Evolutionary conservation across 306 rosid species (phyloP).

Genomic region (Cyclanthera cordifolia): DNA sequence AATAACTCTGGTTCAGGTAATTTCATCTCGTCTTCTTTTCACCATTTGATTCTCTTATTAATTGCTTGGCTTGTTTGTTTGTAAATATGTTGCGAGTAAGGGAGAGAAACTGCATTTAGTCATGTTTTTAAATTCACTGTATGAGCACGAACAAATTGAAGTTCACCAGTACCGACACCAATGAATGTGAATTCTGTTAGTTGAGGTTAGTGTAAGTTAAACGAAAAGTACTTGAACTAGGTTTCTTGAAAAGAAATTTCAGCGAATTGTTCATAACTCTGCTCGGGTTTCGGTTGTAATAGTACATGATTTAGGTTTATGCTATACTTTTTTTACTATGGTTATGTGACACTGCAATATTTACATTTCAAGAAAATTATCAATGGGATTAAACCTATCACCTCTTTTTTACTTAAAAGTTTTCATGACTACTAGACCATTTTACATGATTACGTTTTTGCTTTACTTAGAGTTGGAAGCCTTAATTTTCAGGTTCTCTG

Average conservation of each 20-base stretch:
- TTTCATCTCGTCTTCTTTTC: not conserved
- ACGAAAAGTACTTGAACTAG: not conserved
- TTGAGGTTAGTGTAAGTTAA: not conserved
- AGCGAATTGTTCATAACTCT: not conserved
- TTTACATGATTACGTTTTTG: not conserved
- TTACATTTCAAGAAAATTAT: too few relatives aligned
- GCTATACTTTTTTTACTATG: too few relatives aligned
- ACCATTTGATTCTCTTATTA: not conserved
- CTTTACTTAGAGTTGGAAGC: too few relatives aligned
- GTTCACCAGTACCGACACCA: not conserved
- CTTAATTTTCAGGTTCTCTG: conserved; percentile 1
- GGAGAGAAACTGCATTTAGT: not conserved
- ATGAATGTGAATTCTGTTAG: not conserved
- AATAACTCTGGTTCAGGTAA: not conserved
- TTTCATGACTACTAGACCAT: too few relatives aligned
- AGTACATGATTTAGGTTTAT: not conserved
- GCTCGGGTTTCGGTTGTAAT: not conserved
- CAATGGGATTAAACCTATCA: too few relatives aligned
- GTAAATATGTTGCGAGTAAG: not conserved
- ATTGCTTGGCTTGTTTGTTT: not conserved
- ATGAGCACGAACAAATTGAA: not conserved
- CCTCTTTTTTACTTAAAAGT: too few relatives aligned
- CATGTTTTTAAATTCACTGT: not conserved
- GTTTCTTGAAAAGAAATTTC: not conserved
- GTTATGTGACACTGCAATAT: too few relatives aligned